These are phyloP conservation scores for Pterocarpus macrocarpus DNA, from an alignment of 306 rosid genomes.

Conservation along the genomic window DNA sequence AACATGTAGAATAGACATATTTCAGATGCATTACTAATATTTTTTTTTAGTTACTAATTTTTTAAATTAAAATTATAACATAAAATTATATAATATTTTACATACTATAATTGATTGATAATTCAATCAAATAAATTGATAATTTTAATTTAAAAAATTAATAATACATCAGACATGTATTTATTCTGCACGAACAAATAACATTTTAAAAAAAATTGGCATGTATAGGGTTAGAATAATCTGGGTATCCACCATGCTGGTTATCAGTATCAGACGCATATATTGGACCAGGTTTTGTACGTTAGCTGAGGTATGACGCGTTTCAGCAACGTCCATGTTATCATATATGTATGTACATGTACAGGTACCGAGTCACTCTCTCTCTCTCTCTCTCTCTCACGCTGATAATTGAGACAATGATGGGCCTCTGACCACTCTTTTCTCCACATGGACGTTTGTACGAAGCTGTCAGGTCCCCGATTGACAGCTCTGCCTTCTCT, in stretches of 20 bases:
- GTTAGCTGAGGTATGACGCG: not conserved
- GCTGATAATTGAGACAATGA: conserved; percentile 88
- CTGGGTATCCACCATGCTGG: not conserved
- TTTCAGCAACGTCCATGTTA: not conserved
- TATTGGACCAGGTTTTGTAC: conserved; percentile 2
- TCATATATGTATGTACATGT: not conserved
- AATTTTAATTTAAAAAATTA: no score
- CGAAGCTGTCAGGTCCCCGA: conserved; percentile 37
- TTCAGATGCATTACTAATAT: no score
- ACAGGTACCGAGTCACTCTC: not conserved
- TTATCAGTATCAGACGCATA: not conserved
- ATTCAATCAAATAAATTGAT: no score
- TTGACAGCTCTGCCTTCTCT: conserved; percentile 53
- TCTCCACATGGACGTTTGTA: conserved; percentile 54
- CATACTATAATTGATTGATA: no score
- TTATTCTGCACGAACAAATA: no score
- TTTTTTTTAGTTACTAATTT: no score
- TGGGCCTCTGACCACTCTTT: conserved; percentile 64
- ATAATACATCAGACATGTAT: no score
- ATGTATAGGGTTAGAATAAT: not conserved
- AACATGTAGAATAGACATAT: no score
- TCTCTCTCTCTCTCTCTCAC: conserved; percentile 9
- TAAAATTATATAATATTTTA: no score
- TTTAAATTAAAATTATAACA: no score
- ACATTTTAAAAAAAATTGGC: no score